Evolutionary conservation across 176 grass and related monocot genomes (phyloP), one percentile per base, ranked within the genome.

Genomic region (Zea luxurians): DNA sequence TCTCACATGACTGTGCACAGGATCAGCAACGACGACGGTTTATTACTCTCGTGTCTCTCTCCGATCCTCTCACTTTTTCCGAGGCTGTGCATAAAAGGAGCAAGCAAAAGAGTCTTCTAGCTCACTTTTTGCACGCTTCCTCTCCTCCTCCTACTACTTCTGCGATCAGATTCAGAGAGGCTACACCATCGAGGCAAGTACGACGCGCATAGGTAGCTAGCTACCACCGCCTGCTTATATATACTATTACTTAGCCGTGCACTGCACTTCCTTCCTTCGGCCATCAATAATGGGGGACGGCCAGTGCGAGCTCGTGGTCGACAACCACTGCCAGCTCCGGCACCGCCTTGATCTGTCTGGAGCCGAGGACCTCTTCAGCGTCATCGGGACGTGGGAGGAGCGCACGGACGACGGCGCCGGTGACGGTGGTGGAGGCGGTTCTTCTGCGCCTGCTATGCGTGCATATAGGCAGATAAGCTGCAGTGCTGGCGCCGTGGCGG

Each of bases 271-370:
- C 44, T 75, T 49, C n/a, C 8, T 27, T 27, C 5, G 62, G 7
- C 35, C 13, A 85, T 70, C 76, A 11, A 89, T 89, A 11, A 89
- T 89, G 87, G 78, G 27, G 65, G 82, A 85, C 41, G 66, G 68
- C 48, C 9, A 73, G 35, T 81, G 71, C 48, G 78, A 85, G 49
- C 58, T 85, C 82, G 59, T 85, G 66, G 66, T 36, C 40, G 59
- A 66, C 49, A 78, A 59, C 13, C 34, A 66, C 57, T 21, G 77
- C 44, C 42, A 64, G 55, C 43, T 64, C 71, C 78, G 66, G 48
- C 49, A 60, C 58, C 41, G 49, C 41, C 5, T 27, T 27, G 27
- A 27, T 1, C 27, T 61, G 6, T 47, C 77, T 0, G 70, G 41
- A 34, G 77, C 77, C 34, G 66, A 86, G 8, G 77, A 87, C 68